phyloP scores from a whole-genome alignment of 2,329 filamentous ascomycete genomes.

The Helicocarpus griseus region DNA sequence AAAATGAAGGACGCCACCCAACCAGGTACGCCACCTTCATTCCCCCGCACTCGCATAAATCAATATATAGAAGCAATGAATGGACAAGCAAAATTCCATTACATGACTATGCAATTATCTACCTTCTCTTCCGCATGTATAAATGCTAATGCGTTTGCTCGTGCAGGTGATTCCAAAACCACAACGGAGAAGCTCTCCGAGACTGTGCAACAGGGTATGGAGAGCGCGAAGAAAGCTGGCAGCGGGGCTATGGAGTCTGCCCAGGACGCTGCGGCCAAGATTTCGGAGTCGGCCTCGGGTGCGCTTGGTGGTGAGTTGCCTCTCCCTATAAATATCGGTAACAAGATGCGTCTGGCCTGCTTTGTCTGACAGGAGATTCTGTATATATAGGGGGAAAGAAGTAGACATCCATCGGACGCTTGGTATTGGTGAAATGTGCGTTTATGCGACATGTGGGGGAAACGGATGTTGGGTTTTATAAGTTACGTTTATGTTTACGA shows the following conservation, averaged over 20 bases:
- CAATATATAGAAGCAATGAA: too few species aligned
- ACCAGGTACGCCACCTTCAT: background rate
- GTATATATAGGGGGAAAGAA: background rate
- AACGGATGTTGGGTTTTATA: background rate
- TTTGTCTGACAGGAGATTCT: background rate
- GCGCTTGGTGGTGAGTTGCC: constrained; percentile 5
- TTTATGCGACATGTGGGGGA: background rate
- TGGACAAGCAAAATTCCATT: too few species aligned
- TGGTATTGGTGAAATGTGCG: background rate
- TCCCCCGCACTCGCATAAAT: background rate
- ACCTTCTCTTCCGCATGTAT: background rate
- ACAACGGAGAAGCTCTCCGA: constrained; percentile 13
- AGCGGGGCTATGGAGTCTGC: constrained; percentile 6
- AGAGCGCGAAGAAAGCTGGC: constrained; percentile 9
- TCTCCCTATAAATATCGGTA: background rate
- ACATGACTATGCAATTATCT: too few species aligned
- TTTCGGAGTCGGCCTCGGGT: background rate
- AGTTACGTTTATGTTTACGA: too few species aligned
- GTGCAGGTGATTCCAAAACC: constrained; percentile 13
- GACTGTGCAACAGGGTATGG: constrained; percentile 4
- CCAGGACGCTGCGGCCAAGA: constrained; percentile 11
- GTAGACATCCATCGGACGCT: background rate
- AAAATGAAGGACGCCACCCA: background rate
- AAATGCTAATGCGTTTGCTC: background rate
- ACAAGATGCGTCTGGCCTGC: background rate